phyloP scores from a whole-genome alignment of 192 early-diverging fungal genomes.

The Backusella tarrabulga region DNA sequence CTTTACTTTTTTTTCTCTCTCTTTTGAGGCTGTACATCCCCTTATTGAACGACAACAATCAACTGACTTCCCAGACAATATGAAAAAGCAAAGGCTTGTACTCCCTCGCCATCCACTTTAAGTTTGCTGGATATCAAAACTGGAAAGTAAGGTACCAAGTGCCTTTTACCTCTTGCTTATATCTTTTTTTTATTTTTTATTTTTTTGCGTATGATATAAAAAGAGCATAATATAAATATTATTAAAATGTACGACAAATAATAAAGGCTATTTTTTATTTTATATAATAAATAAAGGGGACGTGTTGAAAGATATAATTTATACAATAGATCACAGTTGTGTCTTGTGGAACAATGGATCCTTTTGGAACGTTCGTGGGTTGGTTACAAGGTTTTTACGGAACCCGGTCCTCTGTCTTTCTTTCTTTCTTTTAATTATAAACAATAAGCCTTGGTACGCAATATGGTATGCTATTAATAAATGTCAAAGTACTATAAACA shows the following conservation, averaged over 20 bases:
- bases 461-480: neutral
- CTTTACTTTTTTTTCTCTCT: neutral
- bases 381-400: conserved; percentile 1
- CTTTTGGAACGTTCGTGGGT: neutral
- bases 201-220: neutral
- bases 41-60: neutral
- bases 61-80: neutral
- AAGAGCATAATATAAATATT: neutral
- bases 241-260: neutral
- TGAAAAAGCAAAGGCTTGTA: neutral
- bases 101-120: neutral
- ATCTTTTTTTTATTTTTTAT: neutral
- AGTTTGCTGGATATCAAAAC: neutral
- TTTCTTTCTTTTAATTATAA: neutral
- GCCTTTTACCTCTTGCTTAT: neutral
- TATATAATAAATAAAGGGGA: neutral
- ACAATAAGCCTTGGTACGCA: neutral
- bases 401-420: neutral
- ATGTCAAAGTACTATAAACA: neutral
- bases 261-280: neutral
- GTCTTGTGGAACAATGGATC: neutral
- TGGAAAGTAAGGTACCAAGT: neutral
- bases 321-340: neutral
- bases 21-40: neutral
- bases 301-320: neutral